Percentiles rank a stretch among this genome's conserved stretches.
Evolutionary conservation across 768 basidiomycete genomes (phyloP).

Genomic region (Lactarius deliciosus): DNA sequence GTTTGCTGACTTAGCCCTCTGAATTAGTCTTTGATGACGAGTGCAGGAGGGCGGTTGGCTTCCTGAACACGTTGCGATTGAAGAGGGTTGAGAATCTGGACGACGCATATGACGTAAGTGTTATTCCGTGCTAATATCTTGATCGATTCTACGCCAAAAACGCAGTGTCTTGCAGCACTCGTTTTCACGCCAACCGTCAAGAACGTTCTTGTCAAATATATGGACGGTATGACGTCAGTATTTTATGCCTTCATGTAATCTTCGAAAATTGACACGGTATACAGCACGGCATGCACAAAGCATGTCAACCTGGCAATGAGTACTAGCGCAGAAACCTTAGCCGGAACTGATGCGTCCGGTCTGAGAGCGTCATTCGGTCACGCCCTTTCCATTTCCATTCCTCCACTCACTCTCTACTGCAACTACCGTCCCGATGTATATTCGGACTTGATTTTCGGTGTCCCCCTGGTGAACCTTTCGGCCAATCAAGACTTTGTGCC

Average conservation of each 20-base stretch:
- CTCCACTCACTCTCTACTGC: slow-evolving; percentile 1
- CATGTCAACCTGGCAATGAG: not conserved
- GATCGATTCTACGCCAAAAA: not conserved
- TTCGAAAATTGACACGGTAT: not conserved
- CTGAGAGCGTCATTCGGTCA: not conserved
- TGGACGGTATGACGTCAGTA: not conserved
- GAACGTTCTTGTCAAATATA: not conserved
- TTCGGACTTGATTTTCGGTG: not conserved
- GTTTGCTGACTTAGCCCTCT: not conserved
- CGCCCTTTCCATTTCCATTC: not conserved
- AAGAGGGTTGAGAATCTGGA: not conserved
- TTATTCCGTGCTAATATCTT: not conserved
- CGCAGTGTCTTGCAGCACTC: not conserved
- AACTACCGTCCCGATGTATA: not conserved
- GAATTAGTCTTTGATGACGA: not conserved
- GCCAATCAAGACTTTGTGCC: not conserved
- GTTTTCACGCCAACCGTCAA: not conserved
- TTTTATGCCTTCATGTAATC: not conserved
- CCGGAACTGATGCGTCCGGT: not conserved
- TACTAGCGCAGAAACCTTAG: not conserved
- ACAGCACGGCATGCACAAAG: not conserved
- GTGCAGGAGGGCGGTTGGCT: not conserved
- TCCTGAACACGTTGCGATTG: not conserved
- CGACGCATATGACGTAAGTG: not conserved
- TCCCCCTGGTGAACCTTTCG: not conserved